Conservation (phyloP, 2,329 filamentous ascomycete species). For the Elsinoe australis region DNA sequence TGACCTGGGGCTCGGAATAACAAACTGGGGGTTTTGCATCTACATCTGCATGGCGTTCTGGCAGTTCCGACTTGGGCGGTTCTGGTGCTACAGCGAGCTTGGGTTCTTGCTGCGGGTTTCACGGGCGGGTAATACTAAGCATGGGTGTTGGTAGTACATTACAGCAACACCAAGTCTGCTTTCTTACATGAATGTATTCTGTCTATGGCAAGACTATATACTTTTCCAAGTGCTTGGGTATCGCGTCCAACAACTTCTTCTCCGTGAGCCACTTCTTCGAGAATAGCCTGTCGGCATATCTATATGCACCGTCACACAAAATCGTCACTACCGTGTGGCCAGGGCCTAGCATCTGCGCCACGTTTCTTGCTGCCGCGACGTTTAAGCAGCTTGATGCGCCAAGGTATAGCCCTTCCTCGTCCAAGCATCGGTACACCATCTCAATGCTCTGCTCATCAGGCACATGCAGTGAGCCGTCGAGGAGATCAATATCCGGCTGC, state of each 20-base stretch:
- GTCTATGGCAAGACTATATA: slow-evolving; percentile 80
- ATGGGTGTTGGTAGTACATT: not conserved
- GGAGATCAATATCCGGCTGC: slow-evolving; percentile 68
- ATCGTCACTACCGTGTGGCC: slow-evolving; percentile 90
- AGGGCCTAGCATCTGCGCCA: slow-evolving; percentile 80
- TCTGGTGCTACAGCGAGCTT: not conserved
- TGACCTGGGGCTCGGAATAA: not conserved
- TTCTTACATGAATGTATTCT: slow-evolving; percentile 4
- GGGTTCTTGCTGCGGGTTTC: not conserved
- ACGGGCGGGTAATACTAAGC: no score
- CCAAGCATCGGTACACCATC: slow-evolving; percentile 94
- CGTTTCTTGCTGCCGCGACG: slow-evolving; percentile 88
- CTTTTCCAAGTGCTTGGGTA: slow-evolving; percentile 79
- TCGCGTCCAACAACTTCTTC: slow-evolving; percentile 72
- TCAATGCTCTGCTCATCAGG: slow-evolving; percentile 89
- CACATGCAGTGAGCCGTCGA: slow-evolving; percentile 80
- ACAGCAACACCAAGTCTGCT: not conserved
- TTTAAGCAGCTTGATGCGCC: slow-evolving; percentile 91
- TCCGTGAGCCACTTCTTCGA: slow-evolving; percentile 80
- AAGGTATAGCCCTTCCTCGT: slow-evolving; percentile 92
- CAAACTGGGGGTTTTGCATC: not conserved
- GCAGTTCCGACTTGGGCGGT: slow-evolving; percentile 2
- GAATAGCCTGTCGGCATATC: slow-evolving; percentile 91
- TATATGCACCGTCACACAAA: slow-evolving; percentile 91
- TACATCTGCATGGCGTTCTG: slow-evolving; percentile 13